Conservation (phyloP, 2,329 filamentous ascomycete genomes). For the Fusarium sacchari region DNA sequence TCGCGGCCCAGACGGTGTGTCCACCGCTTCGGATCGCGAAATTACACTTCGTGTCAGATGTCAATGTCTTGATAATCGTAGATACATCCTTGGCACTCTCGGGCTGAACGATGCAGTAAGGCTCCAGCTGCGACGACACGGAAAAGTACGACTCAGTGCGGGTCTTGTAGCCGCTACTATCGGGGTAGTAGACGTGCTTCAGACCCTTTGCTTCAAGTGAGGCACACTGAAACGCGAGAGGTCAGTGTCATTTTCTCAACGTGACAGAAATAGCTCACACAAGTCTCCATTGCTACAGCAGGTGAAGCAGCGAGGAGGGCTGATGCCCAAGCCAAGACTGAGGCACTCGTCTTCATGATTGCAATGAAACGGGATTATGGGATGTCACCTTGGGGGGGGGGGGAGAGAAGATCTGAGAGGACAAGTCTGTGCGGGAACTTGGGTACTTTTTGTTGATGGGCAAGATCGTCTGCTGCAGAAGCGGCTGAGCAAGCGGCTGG, state of each 20-base stretch:
- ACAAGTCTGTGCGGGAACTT: conserved; percentile 11
- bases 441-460: conserved; percentile 6
- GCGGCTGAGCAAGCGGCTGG: background rate
- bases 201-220: conserved; percentile 16
- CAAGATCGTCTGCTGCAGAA: background rate
- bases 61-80: conserved; percentile 19
- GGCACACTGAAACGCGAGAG: conserved; percentile 8
- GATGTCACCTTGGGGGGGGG: background rate
- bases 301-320: background rate
- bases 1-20: conserved; percentile 15
- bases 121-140: conserved; percentile 27
- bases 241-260: background rate
- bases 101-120: conserved; percentile 44
- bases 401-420: background rate
- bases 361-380: background rate
- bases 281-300: background rate
- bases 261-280: background rate
- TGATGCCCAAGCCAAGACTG: conserved; percentile 8
- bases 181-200: conserved; percentile 21
- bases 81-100: conserved; percentile 34
- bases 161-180: conserved; percentile 16
- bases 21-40: conserved; percentile 13
- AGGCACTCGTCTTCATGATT: conserved; percentile 7
- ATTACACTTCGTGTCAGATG: background rate
- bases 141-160: conserved; percentile 41